Conservation (phyloP, 2,329 filamentous ascomycete species). For the Pestalotiopsis sp. region DNA sequence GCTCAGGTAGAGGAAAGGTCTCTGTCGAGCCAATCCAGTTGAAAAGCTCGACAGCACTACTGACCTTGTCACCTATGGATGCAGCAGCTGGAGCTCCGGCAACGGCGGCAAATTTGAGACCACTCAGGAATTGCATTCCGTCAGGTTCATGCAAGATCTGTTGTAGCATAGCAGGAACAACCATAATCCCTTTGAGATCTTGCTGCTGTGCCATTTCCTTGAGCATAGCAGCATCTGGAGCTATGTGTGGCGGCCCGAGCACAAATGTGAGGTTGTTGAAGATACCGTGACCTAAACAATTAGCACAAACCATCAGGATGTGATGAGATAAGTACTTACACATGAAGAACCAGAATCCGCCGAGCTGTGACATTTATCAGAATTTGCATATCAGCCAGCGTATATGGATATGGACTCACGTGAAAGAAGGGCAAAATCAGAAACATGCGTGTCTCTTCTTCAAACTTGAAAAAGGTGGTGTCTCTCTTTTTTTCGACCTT, state of each 20-base stretch:
- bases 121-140: conserved; percentile 19
- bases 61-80: conserved; percentile 16
- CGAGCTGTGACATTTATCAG: conserved; percentile 2
- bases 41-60: conserved; percentile 17
- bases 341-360: conserved; percentile 13
- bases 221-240: conserved; percentile 22
- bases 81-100: conserved; percentile 21
- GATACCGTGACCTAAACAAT: conserved; percentile 20
- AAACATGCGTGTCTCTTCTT: conserved; percentile 16
- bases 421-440: conserved; percentile 19
- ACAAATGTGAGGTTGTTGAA: conserved; percentile 21
- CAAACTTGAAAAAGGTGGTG: conserved; percentile 14
- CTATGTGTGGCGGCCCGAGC: conserved; percentile 21
- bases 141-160: conserved; percentile 21
- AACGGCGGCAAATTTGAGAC: conserved; percentile 20
- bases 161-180: conserved; percentile 21
- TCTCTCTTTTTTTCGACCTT: conserved; percentile 17
- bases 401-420: conserved; percentile 6
- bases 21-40: conserved; percentile 28
- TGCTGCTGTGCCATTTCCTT: conserved; percentile 19
- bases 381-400: neutral
- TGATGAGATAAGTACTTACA: conserved; percentile 3
- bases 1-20: conserved; percentile 21
- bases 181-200: conserved; percentile 19
- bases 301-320: neutral